phyloP scores from a whole-genome alignment of 345 rosid species.

The Hirschfeldia incana region DNA sequence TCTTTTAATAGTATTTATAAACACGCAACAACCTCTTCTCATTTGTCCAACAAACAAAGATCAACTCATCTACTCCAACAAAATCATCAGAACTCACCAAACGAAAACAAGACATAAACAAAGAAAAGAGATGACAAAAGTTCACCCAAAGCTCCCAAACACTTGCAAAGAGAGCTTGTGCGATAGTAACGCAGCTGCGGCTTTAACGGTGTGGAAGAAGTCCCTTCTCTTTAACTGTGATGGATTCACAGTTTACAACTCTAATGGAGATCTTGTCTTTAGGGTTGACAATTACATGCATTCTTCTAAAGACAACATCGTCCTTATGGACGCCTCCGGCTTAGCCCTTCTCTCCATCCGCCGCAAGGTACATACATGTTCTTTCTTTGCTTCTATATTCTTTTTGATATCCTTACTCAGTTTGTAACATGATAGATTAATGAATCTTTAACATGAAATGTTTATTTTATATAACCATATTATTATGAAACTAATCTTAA shows the following conservation, averaged over 20 bases:
- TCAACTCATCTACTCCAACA: constrained; percentile 32
- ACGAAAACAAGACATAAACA: not conserved
- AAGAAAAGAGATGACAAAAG: constrained; percentile 61
- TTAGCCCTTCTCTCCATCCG: constrained; percentile 90
- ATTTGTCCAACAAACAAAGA: constrained; percentile 12
- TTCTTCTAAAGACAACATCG: constrained; percentile 52
- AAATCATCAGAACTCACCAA: constrained; percentile 4
- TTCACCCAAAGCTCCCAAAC: constrained; percentile 54
- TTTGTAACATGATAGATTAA: not conserved
- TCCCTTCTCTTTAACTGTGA: constrained; percentile 90
- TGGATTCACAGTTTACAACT: constrained; percentile 86
- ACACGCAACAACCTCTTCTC: constrained; percentile 5
- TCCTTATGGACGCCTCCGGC: constrained; percentile 93
- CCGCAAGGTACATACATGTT: constrained; percentile 63
- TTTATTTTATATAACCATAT: not conserved
- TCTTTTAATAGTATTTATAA: not conserved
- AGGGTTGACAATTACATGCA: constrained; percentile 89
- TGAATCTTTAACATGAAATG: not conserved
- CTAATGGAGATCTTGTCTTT: constrained; percentile 69
- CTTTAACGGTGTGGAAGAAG: constrained; percentile 91
- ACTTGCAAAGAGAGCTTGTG: constrained; percentile 18
- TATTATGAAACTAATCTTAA: not conserved
- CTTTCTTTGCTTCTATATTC: not conserved
- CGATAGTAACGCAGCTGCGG: constrained; percentile 31
- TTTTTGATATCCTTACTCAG: not conserved